These are phyloP conservation scores for Arthroderma sp. DNA, from an alignment of 2,329 filamentous ascomycete genomes.

Conservation along the genomic window DNA sequence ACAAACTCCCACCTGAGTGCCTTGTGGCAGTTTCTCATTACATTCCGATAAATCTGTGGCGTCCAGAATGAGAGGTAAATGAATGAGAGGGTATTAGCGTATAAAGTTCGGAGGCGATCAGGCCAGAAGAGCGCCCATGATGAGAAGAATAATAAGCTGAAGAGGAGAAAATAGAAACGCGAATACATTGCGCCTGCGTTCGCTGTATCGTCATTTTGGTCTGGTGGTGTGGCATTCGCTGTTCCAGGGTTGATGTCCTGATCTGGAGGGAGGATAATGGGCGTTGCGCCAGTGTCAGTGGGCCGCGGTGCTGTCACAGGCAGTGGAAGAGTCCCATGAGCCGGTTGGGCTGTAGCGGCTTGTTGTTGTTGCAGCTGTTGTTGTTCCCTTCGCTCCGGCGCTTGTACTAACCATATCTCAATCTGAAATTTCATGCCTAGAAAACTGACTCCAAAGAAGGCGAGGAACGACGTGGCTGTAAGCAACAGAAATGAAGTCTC, in stretches of 20 bases:
- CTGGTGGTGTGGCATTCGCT: constrained; percentile 24
- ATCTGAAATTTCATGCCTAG: constrained; percentile 55
- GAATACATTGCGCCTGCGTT: constrained; percentile 49
- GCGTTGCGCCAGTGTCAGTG: constrained; percentile 39
- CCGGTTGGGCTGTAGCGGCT: constrained; percentile 12
- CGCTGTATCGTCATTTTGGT: constrained; percentile 26
- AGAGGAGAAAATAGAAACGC: constrained; percentile 50
- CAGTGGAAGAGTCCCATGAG: constrained; percentile 18
- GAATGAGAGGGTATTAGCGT: constrained; percentile 53
- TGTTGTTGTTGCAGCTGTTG: constrained; percentile 15
- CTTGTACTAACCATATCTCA: constrained; percentile 55
- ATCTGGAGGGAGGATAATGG: constrained; percentile 48
- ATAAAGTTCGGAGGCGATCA: constrained; percentile 39
- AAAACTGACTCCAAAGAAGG: constrained; percentile 49
- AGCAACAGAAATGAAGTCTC: constrained; percentile 45
- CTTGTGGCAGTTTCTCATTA: constrained; percentile 78
- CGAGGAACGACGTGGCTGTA: constrained; percentile 46
- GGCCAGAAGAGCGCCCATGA: constrained; percentile 49
- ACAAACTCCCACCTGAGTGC: constrained; percentile 89
- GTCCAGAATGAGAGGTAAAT: constrained; percentile 81
- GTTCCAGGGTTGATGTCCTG: constrained; percentile 36
- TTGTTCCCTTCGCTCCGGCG: constrained; percentile 29
- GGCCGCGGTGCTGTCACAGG: constrained; percentile 39
- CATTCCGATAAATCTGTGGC: constrained; percentile 84
- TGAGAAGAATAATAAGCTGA: constrained; percentile 46